These are phyloP conservation scores for Geotrichum klebahnii DNA, from an alignment of 1,139 yeast genomes.

Conservation along the genomic window DNA sequence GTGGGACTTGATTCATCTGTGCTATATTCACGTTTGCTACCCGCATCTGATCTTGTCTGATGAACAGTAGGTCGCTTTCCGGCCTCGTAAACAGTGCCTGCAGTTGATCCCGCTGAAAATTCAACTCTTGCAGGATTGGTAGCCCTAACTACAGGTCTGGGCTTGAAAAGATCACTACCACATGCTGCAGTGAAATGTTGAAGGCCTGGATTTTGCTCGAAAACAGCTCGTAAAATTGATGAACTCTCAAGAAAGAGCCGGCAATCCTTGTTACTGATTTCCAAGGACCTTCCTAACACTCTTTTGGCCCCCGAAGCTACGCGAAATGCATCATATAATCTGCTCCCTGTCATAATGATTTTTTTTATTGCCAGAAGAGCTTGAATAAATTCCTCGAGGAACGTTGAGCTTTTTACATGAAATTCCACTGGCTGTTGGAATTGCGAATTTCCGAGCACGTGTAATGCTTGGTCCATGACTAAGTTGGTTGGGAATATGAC, in stretches of 20 bases:
- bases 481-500: conserved; percentile 9
- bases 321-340: conserved; percentile 25
- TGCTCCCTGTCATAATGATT: conserved; percentile 23
- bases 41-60: neutral
- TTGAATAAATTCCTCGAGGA: neutral
- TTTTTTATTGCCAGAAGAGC: neutral
- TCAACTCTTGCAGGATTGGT: neutral
- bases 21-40: conserved; percentile 17
- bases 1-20: neutral
- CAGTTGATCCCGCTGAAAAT: conserved; percentile 3
- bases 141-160: neutral
- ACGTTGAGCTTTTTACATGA: neutral
- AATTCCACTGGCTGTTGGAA: conserved; percentile 2
- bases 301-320: conserved; percentile 25
- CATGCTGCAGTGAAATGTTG: neutral
- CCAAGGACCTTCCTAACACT: conserved; percentile 14
- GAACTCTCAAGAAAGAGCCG: conserved; percentile 12
- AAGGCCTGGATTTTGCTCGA: conserved; percentile 6
- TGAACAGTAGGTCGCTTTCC: conserved; percentile 7
- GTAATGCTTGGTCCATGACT: neutral
- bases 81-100: conserved; percentile 12
- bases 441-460: conserved; percentile 1
- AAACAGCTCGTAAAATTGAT: conserved; percentile 13
- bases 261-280: conserved; percentile 3
- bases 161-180: conserved; percentile 8